These are phyloP conservation scores for Penicillium sp. DNA, from an alignment of 2,329 filamentous ascomycete genomes.

Conservation along the genomic window DNA sequence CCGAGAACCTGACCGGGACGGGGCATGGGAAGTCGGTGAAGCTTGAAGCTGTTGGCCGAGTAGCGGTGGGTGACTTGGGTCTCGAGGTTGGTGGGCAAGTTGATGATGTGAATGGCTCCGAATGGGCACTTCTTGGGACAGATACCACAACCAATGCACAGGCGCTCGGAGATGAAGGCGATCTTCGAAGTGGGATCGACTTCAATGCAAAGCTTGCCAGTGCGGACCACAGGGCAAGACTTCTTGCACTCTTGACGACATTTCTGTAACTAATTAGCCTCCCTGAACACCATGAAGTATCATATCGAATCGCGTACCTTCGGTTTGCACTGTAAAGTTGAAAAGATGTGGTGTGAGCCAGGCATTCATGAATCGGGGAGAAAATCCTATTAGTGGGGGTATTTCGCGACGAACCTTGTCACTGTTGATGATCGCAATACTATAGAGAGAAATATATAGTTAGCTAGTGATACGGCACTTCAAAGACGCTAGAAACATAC, in stretches of 20 bases:
- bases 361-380: slow-evolving; percentile 22
- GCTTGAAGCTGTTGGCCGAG: slow-evolving; percentile 99
- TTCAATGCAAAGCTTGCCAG: slow-evolving; percentile 96
- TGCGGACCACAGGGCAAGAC: slow-evolving; percentile 93
- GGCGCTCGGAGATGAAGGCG: slow-evolving; percentile 93
- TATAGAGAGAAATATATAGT: slow-evolving; percentile 40
- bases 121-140: slow-evolving; percentile 99
- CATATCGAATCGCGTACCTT: slow-evolving; percentile 57
- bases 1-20: slow-evolving; percentile 92
- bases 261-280: slow-evolving; percentile 61
- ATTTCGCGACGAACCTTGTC: slow-evolving; percentile 72
- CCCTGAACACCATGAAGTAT: not conserved
- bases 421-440: slow-evolving; percentile 97
- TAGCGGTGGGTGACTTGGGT: slow-evolving; percentile 97
- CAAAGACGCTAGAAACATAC: slow-evolving; percentile 53
- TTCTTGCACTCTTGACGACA: slow-evolving; percentile 99
- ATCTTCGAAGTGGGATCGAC: slow-evolving; percentile 85
- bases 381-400: slow-evolving; percentile 38
- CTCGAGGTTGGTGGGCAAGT: slow-evolving; percentile 98
- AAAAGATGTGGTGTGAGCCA: slow-evolving; percentile 42
- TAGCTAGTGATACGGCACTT: slow-evolving; percentile 3
- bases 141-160: slow-evolving; percentile 98
- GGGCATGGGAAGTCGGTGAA: slow-evolving; percentile 93
- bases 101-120: slow-evolving; percentile 99
- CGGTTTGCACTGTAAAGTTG: slow-evolving; percentile 70